phyloP scores from a whole-genome alignment of 208 protist genomes.

The Acanthamoeba castellanii region DNA sequence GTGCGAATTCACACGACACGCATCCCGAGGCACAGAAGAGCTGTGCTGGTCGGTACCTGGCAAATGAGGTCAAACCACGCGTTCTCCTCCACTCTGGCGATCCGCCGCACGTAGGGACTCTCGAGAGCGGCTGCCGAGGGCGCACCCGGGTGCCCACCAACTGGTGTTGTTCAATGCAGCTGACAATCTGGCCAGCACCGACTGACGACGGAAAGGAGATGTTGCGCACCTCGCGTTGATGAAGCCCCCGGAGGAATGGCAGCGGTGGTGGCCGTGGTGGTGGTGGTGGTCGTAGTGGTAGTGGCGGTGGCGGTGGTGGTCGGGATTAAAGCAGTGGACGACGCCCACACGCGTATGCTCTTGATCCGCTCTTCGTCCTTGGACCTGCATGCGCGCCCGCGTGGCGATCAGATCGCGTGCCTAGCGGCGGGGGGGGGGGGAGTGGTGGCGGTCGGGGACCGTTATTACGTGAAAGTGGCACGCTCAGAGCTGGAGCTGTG shows the following conservation, averaged over 20 bases:
- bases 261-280: background rate
- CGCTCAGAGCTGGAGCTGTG: background rate
- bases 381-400: background rate
- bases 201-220: too few species aligned
- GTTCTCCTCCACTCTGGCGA: background rate
- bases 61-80: background rate
- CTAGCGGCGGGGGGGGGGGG: background rate
- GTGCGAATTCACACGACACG: too few species aligned
- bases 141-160: too few species aligned
- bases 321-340: background rate
- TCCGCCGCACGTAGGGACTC: background rate
- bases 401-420: background rate
- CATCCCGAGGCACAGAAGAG: too few species aligned
- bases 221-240: too few species aligned
- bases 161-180: too few species aligned
- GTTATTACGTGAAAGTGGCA: background rate
- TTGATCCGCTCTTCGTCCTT: slow-evolving; percentile 17
- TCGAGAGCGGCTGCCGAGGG: background rate
- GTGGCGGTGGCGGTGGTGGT: background rate
- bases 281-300: background rate
- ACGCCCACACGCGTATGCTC: slow-evolving; percentile 12
- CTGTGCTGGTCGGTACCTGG: background rate
- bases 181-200: too few species aligned
- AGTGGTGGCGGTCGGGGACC: background rate
- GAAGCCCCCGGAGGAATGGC: background rate